Conservation (phyloP, 2,329 filamentous ascomycete species). For the Magnaporthiopsis rhizophila region DNA sequence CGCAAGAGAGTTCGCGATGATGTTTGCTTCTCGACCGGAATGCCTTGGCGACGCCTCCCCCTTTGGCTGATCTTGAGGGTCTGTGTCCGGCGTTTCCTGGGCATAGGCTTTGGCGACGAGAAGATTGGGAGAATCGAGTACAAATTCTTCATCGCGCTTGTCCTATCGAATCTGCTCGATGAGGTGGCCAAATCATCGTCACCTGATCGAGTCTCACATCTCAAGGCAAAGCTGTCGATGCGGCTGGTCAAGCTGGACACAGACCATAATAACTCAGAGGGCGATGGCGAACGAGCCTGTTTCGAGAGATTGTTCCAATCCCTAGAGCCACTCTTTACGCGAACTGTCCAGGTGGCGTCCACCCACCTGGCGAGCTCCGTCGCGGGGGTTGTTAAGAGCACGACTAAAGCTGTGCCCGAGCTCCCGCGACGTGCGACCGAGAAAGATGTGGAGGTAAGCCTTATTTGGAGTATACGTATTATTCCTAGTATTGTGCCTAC, state of each 20-base stretch:
- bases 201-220: constrained; percentile 27
- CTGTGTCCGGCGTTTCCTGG: constrained; percentile 43
- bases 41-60: constrained; percentile 55
- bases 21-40: constrained; percentile 38
- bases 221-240: constrained; percentile 46
- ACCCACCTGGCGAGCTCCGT: constrained; percentile 27
- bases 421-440: constrained; percentile 30
- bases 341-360: constrained; percentile 21
- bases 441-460: background rate
- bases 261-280: constrained; percentile 19
- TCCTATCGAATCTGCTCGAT: constrained; percentile 38
- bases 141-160: constrained; percentile 46
- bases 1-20: constrained; percentile 57
- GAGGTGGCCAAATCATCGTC: constrained; percentile 23
- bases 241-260: constrained; percentile 50
- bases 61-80: constrained; percentile 58
- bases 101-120: constrained; percentile 27
- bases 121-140: constrained; percentile 38
- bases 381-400: constrained; percentile 28
- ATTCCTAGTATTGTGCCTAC: background rate
- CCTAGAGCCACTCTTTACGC: constrained; percentile 20
- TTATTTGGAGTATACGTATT: too few species aligned
- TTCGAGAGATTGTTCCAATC: constrained; percentile 19
- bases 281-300: constrained; percentile 14
- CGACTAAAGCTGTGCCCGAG: constrained; percentile 28